Conservation (phyloP, 2,329 filamentous ascomycete genomes). For the Paracoccidioides lutzii region DNA sequence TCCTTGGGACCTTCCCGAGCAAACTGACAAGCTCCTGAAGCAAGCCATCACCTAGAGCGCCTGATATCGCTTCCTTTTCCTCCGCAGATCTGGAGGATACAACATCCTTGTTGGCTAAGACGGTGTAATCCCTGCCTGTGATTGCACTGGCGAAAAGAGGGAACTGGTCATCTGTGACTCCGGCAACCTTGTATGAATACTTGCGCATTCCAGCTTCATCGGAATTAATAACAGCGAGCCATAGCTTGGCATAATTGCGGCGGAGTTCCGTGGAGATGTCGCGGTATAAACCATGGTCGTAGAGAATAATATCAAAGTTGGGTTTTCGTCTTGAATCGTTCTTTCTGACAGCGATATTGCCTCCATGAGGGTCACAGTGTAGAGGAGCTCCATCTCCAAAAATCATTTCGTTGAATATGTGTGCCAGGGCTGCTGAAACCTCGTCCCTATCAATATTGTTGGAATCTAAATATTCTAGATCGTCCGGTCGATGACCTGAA, state of each 20-base stretch:
- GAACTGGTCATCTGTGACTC: conserved; percentile 79
- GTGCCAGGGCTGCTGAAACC: conserved; percentile 77
- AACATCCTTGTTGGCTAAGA: conserved; percentile 51
- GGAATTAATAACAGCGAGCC: conserved; percentile 87
- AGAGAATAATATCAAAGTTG: conserved; percentile 92
- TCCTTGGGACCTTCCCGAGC: conserved; percentile 74
- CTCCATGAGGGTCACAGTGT: conserved; percentile 94
- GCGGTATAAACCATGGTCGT: conserved; percentile 93
- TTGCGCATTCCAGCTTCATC: conserved; percentile 76
- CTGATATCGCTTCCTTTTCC: conserved; percentile 79
- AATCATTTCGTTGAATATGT: conserved; percentile 99
- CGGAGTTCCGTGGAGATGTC: conserved; percentile 70
- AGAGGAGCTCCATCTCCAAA: conserved; percentile 79
- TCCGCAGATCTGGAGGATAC: conserved; percentile 45
- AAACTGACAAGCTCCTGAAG: conserved; percentile 79
- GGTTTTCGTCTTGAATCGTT: conserved; percentile 46
- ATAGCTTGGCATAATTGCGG: conserved; percentile 87
- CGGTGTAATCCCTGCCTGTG: conserved; percentile 78
- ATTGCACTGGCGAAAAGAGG: conserved; percentile 93
- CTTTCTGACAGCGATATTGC: conserved; percentile 83
- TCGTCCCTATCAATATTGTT: conserved; percentile 88
- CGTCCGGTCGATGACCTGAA: conserved; percentile 73
- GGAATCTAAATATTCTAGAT: conserved; percentile 71
- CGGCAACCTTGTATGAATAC: conserved; percentile 79
- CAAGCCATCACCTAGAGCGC: conserved; percentile 74